Evolutionary conservation across 2,329 filamentous ascomycete genomes (phyloP), one percentile per base, ranked within the genome.

Genomic region (Exophiala alcalophila): DNA sequence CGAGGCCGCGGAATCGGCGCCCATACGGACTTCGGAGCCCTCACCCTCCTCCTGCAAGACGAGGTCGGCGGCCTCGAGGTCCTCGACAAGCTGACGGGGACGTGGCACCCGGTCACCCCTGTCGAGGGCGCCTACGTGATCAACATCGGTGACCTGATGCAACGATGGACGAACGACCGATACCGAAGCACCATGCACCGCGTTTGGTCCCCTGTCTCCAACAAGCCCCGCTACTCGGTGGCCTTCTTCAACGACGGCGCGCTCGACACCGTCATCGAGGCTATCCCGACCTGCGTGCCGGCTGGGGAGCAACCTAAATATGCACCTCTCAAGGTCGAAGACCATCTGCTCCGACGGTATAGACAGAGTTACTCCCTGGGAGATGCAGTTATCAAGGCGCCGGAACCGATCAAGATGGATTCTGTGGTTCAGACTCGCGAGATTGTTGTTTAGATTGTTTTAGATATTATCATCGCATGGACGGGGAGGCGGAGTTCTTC

Each of bases 31-130:
- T 63, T 62, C 15, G 59, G 60, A 5, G 58, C 53, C n/a, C 54
- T 62, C 18, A 63, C 59, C 3, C 55, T 64, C 6, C 57, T 63
- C 4, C 50, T 62, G 2, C 59, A 61, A 29, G 59, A 61, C 34
- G 33, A 45, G 8, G 51, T 49, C 2, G 57, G 57, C 8, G 59
- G 60, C 1, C 40, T 63, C 3, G 55, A 63, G 21, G 58, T 61
- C 2, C 57, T 55, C 56, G 48, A 59, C 37, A 47, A 55, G n/a
- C 49, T 64, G 3, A 68, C 67, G 7, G 60, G 63, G 9, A 60
- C 62, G 8, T 78, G 69, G 70, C 63, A 66, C 11, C 53, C 63
- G 40, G 68, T 73, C 1, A 57, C 62, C 7, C 72, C 72, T 0
- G 64, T 67, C 4, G 56, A 63, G 21, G 47, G 47, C 9, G 33